Evolutionary conservation across 1,139 yeast species (phyloP).

Genomic region (Taphrina deformans): DNA sequence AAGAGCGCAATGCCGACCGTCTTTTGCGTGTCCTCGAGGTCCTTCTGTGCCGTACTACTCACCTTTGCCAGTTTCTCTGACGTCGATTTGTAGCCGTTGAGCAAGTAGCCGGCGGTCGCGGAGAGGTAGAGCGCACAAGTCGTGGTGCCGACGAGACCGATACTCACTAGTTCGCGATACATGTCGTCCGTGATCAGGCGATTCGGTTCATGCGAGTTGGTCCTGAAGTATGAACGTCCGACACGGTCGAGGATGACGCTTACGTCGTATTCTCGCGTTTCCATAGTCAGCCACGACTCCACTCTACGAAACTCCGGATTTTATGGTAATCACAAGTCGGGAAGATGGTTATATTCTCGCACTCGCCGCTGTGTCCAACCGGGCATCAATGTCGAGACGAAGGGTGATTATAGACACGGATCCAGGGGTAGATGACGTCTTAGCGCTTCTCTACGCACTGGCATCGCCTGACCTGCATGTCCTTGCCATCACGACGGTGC

Average conservation of each 20-base stretch:
- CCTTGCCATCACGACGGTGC: constrained; percentile 47
- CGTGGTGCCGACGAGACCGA: neutral
- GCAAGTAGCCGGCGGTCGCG: neutral
- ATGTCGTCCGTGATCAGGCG: too few species aligned
- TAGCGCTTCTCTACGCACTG: constrained; percentile 48
- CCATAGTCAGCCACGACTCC: neutral
- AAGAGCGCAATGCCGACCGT: constrained; percentile 9
- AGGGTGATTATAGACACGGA: constrained; percentile 47
- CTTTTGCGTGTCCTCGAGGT: neutral
- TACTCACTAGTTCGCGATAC: constrained; percentile 3
- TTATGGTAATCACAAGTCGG: neutral
- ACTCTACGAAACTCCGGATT: neutral
- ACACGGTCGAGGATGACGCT: neutral
- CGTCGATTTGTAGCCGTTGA: constrained; percentile 3
- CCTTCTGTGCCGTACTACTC: neutral
- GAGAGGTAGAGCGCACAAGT: constrained; percentile 1
- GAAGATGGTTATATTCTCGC: too few species aligned
- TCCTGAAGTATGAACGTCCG: neutral
- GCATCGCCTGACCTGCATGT: constrained; percentile 44
- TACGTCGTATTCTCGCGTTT: neutral
- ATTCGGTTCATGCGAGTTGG: too few species aligned
- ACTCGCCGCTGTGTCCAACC: too few species aligned
- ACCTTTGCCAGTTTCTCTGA: constrained; percentile 8
- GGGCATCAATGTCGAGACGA: neutral
- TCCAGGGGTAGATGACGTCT: constrained; percentile 50